A percentile compares a stretch with the other conserved stretches of the same genome.
Conservation (phyloP, 768 basidiomycete genomes). For the Exsudoporus frostii region DNA sequence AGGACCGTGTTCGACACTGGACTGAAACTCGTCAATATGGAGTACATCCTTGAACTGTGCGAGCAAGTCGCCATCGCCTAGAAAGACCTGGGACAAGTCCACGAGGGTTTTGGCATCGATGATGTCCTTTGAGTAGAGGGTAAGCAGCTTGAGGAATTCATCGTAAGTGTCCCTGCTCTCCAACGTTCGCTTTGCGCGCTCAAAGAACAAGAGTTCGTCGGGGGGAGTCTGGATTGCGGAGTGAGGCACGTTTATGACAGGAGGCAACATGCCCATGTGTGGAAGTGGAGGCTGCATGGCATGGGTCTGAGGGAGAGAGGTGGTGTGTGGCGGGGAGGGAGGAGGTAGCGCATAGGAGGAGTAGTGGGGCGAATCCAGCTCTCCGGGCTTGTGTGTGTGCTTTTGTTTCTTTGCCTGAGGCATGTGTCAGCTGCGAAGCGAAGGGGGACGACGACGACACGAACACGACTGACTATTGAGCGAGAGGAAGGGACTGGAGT, state of each 20-base stretch:
- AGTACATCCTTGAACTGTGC: conserved; percentile 83
- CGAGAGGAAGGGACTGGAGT: conserved; percentile 57
- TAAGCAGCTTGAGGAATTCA: conserved; percentile 92
- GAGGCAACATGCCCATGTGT: conserved; percentile 26
- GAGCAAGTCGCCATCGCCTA: conserved; percentile 79
- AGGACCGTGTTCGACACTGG: conserved; percentile 63
- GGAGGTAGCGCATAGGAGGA: conserved; percentile 44
- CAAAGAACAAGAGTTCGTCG: conserved; percentile 91
- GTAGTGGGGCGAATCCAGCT: conserved; percentile 48
- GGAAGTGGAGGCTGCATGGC: conserved; percentile 29
- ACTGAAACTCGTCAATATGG: conserved; percentile 68
- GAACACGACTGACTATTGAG: conserved; percentile 44
- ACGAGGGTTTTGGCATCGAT: conserved; percentile 83
- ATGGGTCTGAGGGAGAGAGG: conserved; percentile 21
- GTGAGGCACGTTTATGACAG: conserved; percentile 26
- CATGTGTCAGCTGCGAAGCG: not conserved
- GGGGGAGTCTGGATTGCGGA: conserved; percentile 39
- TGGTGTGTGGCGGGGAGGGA: conserved; percentile 31
- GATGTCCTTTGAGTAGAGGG: conserved; percentile 87
- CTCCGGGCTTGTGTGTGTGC: conserved; percentile 57
- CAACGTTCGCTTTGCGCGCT: conserved; percentile 79
- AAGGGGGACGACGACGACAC: conserved; percentile 18
- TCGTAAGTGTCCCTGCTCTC: conserved; percentile 79
- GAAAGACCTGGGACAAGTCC: conserved; percentile 74
- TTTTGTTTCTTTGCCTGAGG: conserved; percentile 61